Evolutionary conservation across 257 asterid genomes (phyloP).

Genomic region (Cruciata laevipes): DNA sequence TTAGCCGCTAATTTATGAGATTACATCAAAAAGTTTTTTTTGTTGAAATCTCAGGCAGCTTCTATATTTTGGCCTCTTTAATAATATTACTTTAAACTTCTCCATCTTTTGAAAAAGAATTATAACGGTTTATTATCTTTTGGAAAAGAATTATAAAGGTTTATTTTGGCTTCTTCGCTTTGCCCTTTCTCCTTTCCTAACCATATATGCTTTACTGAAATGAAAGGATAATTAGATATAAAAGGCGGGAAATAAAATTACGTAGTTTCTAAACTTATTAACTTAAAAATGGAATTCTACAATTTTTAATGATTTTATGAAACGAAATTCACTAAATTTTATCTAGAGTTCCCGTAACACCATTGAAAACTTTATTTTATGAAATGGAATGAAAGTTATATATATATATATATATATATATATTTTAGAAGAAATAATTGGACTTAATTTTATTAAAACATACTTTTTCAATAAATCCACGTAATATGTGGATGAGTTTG

Average conservation of each 20-base stretch:
- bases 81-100: background rate
- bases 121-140: background rate
- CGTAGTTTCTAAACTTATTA: background rate
- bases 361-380: no score
- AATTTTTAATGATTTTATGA: no score
- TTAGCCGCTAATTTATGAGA: no score
- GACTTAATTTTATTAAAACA: no score
- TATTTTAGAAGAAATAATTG: no score
- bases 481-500: background rate
- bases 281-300: no score
- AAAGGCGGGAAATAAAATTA: background rate
- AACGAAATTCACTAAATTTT: no score
- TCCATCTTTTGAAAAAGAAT: background rate
- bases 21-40: background rate
- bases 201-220: background rate
- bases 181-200: background rate
- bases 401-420: no score
- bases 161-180: slow-evolving; percentile 9
- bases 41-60: background rate
- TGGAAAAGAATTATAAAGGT: slow-evolving; percentile 7
- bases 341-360: no score
- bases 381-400: no score
- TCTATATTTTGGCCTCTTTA: background rate
- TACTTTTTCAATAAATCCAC: background rate
- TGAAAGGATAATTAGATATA: background rate